phyloP scores from a whole-genome alignment of 164 flowering plant genomes.

The Stephania japonica region DNA sequence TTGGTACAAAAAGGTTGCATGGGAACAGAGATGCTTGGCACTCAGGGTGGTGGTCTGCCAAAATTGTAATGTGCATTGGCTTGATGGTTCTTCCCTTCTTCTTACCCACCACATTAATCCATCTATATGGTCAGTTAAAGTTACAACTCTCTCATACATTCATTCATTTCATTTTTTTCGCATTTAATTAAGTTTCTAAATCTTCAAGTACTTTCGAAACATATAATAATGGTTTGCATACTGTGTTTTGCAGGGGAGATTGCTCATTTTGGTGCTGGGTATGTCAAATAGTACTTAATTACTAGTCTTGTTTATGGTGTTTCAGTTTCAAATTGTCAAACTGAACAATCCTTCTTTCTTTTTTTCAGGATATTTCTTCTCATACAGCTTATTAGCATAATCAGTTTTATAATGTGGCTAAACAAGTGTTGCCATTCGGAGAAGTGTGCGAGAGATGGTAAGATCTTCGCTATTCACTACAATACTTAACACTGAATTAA shows the following conservation, averaged over 20 bases:
- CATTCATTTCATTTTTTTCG: background rate
- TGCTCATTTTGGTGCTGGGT: constrained; percentile 97
- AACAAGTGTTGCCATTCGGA: constrained; percentile 60
- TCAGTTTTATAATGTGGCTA: constrained; percentile 82
- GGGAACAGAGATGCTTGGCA: constrained; percentile 64
- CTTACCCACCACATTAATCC: constrained; percentile 49
- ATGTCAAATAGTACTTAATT: constrained; percentile 1
- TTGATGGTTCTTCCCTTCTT: constrained; percentile 51
- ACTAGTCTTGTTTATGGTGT: background rate
- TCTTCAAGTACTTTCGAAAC: background rate
- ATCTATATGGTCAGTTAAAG: constrained; percentile 65
- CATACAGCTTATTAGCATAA: constrained; percentile 78
- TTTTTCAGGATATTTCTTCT: constrained; percentile 74
- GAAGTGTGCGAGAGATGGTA: constrained; percentile 64
- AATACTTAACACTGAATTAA: background rate
- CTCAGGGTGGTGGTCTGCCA: constrained; percentile 86
- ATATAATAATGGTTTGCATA: background rate
- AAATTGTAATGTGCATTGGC: constrained; percentile 44
- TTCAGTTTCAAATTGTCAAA: background rate
- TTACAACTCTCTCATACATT: too few relatives aligned
- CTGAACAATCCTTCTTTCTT: background rate
- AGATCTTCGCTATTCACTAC: constrained; percentile 14
- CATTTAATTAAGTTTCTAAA: background rate
- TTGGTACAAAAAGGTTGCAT: constrained; percentile 55
- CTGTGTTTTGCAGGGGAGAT: constrained; percentile 49